These are phyloP conservation scores for Stephanodiscus minutulus DNA, from an alignment of 108 stramenopile genomes.

Conservation along the genomic window DNA sequence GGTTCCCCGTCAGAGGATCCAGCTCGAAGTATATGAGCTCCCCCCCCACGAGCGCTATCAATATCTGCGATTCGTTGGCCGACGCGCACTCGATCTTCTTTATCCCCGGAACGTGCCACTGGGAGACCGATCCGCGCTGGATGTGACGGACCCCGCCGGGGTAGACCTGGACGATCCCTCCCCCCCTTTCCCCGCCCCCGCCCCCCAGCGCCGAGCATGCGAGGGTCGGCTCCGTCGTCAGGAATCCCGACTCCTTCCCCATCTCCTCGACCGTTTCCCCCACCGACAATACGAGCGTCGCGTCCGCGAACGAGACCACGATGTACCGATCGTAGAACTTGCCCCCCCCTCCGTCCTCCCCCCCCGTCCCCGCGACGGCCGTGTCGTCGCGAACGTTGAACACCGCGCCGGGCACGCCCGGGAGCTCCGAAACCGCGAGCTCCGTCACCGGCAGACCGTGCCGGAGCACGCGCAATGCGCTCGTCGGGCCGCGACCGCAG, in stretches of 20 bases:
- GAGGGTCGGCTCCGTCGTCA: constrained; percentile 87
- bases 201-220: constrained; percentile 87
- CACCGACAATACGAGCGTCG: constrained; percentile 93
- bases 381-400: constrained; percentile 88
- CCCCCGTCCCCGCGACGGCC: constrained; percentile 21
- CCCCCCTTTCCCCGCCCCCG: constrained; percentile 55
- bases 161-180: constrained; percentile 88
- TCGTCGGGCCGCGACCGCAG: constrained; percentile 88
- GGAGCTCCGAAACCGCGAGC: constrained; percentile 92
- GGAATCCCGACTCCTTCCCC: constrained; percentile 87
- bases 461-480: constrained; percentile 82
- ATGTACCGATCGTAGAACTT: constrained; percentile 79
- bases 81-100: constrained; percentile 91
- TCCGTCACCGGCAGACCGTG: constrained; percentile 94
- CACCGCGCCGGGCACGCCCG: constrained; percentile 91
- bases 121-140: constrained; percentile 61
- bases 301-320: constrained; percentile 96
- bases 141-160: constrained; percentile 91
- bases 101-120: constrained; percentile 93
- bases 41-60: constrained; percentile 92
- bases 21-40: constrained; percentile 97
- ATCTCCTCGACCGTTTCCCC: constrained; percentile 98
- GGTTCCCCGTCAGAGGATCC: constrained; percentile 78
- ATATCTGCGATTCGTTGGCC: constrained; percentile 90
- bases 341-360: no score